These are phyloP conservation scores for Camelina hispida DNA, from an alignment of 345 rosid species.

Conservation along the genomic window DNA sequence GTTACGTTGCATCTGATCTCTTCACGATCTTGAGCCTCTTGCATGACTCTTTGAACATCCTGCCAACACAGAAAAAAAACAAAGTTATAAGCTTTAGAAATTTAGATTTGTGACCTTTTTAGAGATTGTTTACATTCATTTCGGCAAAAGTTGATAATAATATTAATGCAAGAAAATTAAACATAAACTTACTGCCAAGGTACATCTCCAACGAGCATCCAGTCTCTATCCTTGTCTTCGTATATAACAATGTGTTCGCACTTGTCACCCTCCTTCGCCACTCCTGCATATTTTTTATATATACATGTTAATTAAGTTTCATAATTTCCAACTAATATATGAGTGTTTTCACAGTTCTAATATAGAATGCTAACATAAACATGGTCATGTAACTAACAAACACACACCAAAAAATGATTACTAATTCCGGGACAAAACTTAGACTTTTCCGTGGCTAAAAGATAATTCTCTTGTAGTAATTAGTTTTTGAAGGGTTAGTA, in stretches of 20 bases:
- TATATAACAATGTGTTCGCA: slow-evolving; percentile 63
- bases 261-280: slow-evolving; percentile 53
- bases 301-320: not conserved
- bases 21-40: slow-evolving; percentile 65
- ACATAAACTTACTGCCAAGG: slow-evolving; percentile 72
- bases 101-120: not conserved
- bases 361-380: not conserved
- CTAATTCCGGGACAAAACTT: not conserved
- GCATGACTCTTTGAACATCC: slow-evolving; percentile 73
- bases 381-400: not conserved
- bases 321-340: not conserved
- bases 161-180: not conserved
- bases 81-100: not conserved
- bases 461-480: not conserved
- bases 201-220: slow-evolving; percentile 87
- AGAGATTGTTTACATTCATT: not conserved
- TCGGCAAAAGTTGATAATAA: not conserved
- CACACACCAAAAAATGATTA: too few species aligned
- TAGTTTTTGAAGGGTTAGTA: not conserved
- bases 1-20: slow-evolving; percentile 62
- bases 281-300: slow-evolving; percentile 42
- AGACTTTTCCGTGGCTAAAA: not conserved
- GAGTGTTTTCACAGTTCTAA: not conserved
- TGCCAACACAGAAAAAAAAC: slow-evolving; percentile 32
- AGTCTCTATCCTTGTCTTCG: slow-evolving; percentile 80